Percentiles rank a stretch among this genome's conserved stretches.
Conservation (phyloP, 352 stramenopile genomes). For the Phytopythium ostracodes region DNA sequence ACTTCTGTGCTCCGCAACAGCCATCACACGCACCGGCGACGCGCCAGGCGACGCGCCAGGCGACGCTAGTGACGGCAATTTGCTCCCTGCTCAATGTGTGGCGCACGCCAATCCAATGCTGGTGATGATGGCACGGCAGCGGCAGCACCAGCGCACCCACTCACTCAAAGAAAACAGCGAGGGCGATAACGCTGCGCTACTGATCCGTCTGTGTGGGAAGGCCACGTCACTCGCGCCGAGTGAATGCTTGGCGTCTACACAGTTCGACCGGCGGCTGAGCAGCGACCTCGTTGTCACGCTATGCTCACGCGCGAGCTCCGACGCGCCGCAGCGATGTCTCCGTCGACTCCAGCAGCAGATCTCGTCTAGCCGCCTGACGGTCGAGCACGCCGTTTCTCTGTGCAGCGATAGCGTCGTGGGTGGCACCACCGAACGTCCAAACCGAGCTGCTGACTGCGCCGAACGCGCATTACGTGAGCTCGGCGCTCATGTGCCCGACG, state of each 20-base stretch:
- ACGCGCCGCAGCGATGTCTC: conserved; percentile 22
- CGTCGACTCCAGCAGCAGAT: neutral
- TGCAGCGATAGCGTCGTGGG: conserved; percentile 12
- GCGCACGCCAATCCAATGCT: conserved; percentile 10
- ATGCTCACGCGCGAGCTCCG: conserved; percentile 18
- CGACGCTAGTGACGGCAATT: neutral
- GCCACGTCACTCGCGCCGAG: conserved; percentile 25
- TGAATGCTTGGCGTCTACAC: conserved; percentile 25
- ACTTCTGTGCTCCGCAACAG: conserved; percentile 21
- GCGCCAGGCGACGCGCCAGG: too few relatives aligned
- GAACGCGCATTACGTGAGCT: conserved; percentile 5
- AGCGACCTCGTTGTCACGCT: conserved; percentile 18
- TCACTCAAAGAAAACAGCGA: neutral
- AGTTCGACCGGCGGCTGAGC: conserved; percentile 22
- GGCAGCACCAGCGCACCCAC: neutral
- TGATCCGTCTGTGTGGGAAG: conserved; percentile 26
- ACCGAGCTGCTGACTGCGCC: conserved; percentile 17
- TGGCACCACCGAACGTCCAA: neutral
- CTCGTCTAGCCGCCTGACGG: neutral
- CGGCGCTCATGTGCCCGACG: neutral
- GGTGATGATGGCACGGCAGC: neutral
- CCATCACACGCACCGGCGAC: neutral
- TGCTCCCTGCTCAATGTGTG: conserved; percentile 7
- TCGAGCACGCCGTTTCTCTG: conserved; percentile 2
- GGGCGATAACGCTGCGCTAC: conserved; percentile 1